These are phyloP conservation scores for Corinectria fuckeliana DNA, from an alignment of 2,329 filamentous ascomycete species.

Conservation along the genomic window DNA sequence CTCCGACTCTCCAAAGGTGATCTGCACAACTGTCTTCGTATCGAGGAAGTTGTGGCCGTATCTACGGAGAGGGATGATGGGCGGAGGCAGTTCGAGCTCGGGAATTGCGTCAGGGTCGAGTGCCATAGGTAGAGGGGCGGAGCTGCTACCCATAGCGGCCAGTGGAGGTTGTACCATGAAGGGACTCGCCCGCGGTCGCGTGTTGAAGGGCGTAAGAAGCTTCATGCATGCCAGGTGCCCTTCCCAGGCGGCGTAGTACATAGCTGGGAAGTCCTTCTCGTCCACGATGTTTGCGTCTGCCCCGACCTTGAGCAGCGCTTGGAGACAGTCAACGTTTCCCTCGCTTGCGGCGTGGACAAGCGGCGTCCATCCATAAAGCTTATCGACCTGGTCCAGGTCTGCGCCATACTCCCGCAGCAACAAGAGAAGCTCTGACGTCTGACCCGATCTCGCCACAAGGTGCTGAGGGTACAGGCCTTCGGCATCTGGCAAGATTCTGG, in stretches of 20 bases:
- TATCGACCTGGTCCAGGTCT: conserved; percentile 90
- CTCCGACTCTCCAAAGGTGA: conserved; percentile 81
- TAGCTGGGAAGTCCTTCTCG: conserved; percentile 90
- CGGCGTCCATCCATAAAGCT: conserved; percentile 96
- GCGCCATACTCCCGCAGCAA: conserved; percentile 86
- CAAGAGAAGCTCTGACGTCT: conserved; percentile 78
- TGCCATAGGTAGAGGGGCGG: conserved; percentile 65
- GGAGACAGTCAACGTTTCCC: conserved; percentile 87
- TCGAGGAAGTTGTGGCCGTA: conserved; percentile 99
- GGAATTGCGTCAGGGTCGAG: conserved; percentile 89
- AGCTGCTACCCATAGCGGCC: conserved; percentile 55
- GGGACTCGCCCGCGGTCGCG: conserved; percentile 51
- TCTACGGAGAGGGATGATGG: conserved; percentile 90
- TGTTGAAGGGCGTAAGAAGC: conserved; percentile 71
- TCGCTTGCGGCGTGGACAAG: conserved; percentile 96
- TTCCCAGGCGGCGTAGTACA: conserved; percentile 99
- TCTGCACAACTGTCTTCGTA: conserved; percentile 94
- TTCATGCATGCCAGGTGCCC: conserved; percentile 95
- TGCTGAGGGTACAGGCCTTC: conserved; percentile 98
- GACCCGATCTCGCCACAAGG: conserved; percentile 87
- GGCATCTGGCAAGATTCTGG: conserved; percentile 87
- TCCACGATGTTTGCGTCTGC: conserved; percentile 82
- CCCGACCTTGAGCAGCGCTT: conserved; percentile 79
- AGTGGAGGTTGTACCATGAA: conserved; percentile 52
- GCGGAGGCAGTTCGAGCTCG: conserved; percentile 87